These are phyloP conservation scores for Fusarium brachygibbosum DNA, from an alignment of 2,329 filamentous ascomycete species.

Conservation along the genomic window DNA sequence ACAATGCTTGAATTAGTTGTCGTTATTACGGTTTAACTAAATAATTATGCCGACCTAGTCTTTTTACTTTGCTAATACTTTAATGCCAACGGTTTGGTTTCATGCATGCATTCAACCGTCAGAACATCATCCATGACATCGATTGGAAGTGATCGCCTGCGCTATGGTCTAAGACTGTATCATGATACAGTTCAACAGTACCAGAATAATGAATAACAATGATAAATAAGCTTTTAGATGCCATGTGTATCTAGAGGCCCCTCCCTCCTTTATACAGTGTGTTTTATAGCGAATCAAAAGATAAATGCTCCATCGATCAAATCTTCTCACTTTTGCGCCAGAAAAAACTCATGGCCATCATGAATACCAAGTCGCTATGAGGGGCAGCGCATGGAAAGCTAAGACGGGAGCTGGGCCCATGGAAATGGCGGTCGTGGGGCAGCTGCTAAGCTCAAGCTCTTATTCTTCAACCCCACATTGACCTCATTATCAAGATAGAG, in stretches of 20 bases:
- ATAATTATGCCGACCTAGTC: not conserved
- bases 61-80: not conserved
- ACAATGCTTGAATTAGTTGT: not conserved
- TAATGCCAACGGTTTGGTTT: not conserved
- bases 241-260: rapidly evolving
- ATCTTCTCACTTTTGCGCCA: not conserved
- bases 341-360: conserved; percentile 16
- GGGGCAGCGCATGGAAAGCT: conserved; percentile 35
- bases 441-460: conserved; percentile 38
- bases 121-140: conserved; percentile 9
- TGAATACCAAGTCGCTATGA: conserved; percentile 31
- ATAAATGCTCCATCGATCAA: too few relatives aligned
- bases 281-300: rapidly evolving
- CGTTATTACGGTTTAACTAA: not conserved
- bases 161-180: conserved; percentile 29
- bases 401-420: conserved; percentile 26
- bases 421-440: conserved; percentile 36
- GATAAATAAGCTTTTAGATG: not conserved
- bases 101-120: not conserved
- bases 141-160: conserved; percentile 11
- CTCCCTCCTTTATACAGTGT: too few relatives aligned
- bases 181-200: conserved; percentile 31
- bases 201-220: not conserved
- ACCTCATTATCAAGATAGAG: conserved; percentile 40
- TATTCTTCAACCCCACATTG: conserved; percentile 47